Conservation (phyloP, 108 stramenopile genomes). For the Stephanodiscus triporus region DNA sequence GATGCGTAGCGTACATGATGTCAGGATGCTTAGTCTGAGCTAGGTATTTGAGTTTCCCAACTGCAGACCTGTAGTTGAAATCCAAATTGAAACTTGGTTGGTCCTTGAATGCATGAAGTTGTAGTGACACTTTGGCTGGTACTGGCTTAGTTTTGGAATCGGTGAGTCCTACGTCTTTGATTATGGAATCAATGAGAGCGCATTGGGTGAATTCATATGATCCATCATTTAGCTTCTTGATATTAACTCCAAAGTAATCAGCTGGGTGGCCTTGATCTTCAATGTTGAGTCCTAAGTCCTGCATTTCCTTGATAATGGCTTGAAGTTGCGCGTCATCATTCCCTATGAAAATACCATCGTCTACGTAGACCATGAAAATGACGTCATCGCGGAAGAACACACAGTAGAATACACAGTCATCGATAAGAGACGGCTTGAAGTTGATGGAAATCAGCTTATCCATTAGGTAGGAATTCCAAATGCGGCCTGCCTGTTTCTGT, state of each 20-base stretch:
- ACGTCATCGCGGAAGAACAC: slow-evolving; percentile 26
- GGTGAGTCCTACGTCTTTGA: slow-evolving; percentile 8
- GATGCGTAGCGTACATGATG: slow-evolving; percentile 49
- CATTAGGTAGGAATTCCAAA: slow-evolving; percentile 41
- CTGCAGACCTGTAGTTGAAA: slow-evolving; percentile 40
- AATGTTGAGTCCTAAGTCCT: slow-evolving; percentile 29
- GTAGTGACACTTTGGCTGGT: background rate
- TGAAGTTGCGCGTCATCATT: too few relatives aligned
- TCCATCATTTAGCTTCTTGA: slow-evolving; percentile 30
- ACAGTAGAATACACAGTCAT: slow-evolving; percentile 62
- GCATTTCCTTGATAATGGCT: slow-evolving; percentile 39
- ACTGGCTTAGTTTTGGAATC: background rate
- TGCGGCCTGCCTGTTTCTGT: slow-evolving; percentile 44
- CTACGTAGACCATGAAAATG: slow-evolving; percentile 46
- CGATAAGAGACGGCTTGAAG: slow-evolving; percentile 41
- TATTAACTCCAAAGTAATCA: slow-evolving; percentile 57
- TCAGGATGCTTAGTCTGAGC: slow-evolving; percentile 40
- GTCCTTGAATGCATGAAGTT: background rate
- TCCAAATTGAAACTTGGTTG: slow-evolving; percentile 8
- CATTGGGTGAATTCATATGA: slow-evolving; percentile 46
- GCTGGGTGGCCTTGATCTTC: slow-evolving; percentile 45
- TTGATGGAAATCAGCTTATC: slow-evolving; percentile 34
- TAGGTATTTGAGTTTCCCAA: slow-evolving; percentile 47
- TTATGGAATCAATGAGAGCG: slow-evolving; percentile 47
- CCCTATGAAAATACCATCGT: too few relatives aligned